Percentiles rank a stretch among this genome's conserved stretches.
Evolutionary conservation across 306 rosid genomes (phyloP).

Genomic region (Adenanthera pavonina): DNA sequence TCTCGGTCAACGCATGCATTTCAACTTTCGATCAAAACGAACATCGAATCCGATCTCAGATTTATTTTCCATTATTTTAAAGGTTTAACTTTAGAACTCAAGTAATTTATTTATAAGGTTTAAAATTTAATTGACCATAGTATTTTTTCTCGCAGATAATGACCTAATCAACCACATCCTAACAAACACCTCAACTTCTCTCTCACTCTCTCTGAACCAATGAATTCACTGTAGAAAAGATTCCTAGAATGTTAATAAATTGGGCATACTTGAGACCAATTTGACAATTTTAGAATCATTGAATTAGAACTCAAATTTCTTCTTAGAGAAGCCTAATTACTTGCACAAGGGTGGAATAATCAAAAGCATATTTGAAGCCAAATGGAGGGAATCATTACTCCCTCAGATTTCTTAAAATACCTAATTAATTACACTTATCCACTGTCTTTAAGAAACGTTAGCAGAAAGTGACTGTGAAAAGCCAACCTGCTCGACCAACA

Average conservation of each 20-base stretch:
- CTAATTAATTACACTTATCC: conserved; percentile 38
- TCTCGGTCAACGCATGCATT: not conserved
- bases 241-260: too few species aligned
- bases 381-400: not conserved
- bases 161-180: too few species aligned
- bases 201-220: too few species aligned
- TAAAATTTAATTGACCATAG: too few species aligned
- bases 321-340: not conserved
- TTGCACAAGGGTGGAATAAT: not conserved
- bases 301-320: not conserved
- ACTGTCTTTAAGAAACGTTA: not conserved
- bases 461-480: conserved; percentile 28
- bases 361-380: not conserved
- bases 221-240: too few species aligned
- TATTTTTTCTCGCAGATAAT: too few species aligned
- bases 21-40: not conserved
- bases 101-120: too few species aligned
- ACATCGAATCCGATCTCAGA: not conserved
- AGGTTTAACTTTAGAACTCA: not conserved
- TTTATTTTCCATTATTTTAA: not conserved
- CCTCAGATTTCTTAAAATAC: conserved; percentile 4
- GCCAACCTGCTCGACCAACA: conserved; percentile 26
- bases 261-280: not conserved
- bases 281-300: not conserved
- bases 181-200: too few species aligned